Evolutionary conservation across 108 stramenopile genomes (phyloP), one percentile per base, ranked within the genome.

Genomic region (Fragilariopsis cylindrus): DNA sequence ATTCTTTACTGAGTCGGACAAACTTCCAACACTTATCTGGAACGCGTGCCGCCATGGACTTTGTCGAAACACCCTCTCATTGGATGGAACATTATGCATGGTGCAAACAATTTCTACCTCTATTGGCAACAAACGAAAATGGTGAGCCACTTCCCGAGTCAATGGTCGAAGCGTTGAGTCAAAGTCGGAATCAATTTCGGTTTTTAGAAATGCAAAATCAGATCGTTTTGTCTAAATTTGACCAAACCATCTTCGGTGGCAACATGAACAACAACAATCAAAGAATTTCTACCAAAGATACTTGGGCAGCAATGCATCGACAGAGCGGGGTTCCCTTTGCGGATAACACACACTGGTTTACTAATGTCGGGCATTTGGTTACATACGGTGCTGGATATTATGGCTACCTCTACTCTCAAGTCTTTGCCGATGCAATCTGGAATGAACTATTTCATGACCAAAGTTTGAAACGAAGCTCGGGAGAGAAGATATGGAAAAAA

Each of bases 11-110:
- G 30, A 93, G 92, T 11, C 87, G 97, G 9, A 98, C 98, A 43
- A 83, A 81, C 48, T 98, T 94, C 72, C 98, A 99, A 80, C 99
- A 99, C 72, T 67, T 98, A 56, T 92, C 94, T 7, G 99, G 99
- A 9, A 98, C 96, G 4, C 79, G 97, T 13, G 94, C 88, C 19
- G 82, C 95, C 56, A 90, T 93, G 91, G 95, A 96, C 76, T 96
- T 94, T 88, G 92, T 96, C 47, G 95, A 96, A 76, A 94, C 92
- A 8, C 93, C 93, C 0, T 85, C 84, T 3, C 95, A 94, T 84
- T 77, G 90, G 73, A 81, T 94, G 67, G 95, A 96, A 78, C 71
- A 90, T 43, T 93, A 77, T 80, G 87, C 86, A 4, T 88, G 91
- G 81, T 90, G 93, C 74, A 69, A 79, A 8, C 42, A 77, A 11